These are phyloP conservation scores for Linderniella brevidens DNA, from an alignment of 257 asterid species.

Conservation along the genomic window DNA sequence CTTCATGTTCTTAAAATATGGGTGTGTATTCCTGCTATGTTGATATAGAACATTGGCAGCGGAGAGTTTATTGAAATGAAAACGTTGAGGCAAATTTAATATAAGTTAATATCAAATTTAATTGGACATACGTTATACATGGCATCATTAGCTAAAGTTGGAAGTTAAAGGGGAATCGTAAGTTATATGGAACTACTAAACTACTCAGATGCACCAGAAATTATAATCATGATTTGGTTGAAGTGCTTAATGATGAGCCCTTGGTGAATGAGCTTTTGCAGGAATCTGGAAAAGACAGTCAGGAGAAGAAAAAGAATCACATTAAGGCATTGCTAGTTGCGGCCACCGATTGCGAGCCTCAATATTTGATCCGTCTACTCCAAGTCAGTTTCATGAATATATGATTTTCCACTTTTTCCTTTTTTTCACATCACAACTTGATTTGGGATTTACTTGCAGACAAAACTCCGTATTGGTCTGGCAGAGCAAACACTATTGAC, in stretches of 20 bases:
- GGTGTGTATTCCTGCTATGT: too few relatives aligned
- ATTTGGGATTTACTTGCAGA: conserved; percentile 38
- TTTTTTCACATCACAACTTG: conserved; percentile 15
- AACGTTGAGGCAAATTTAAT: background rate
- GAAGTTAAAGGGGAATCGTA: background rate
- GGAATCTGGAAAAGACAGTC: conserved; percentile 97
- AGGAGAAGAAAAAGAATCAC: conserved; percentile 77
- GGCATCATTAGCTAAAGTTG: too few relatives aligned
- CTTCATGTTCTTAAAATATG: background rate
- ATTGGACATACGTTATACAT: too few relatives aligned
- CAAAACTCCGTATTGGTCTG: conserved; percentile 79
- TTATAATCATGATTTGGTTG: background rate
- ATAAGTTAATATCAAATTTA: too few relatives aligned
- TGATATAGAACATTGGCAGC: too few relatives aligned
- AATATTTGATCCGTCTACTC: conserved; percentile 82
- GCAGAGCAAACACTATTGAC: conserved; percentile 82
- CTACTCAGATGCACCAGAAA: conserved; percentile 1
- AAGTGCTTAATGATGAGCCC: conserved; percentile 7
- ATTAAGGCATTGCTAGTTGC: conserved; percentile 82
- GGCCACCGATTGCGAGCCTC: conserved; percentile 96
- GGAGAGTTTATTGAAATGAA: too few relatives aligned
- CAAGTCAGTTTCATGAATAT: conserved; percentile 32
- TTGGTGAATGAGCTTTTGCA: conserved; percentile 14
- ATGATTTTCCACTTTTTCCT: background rate
- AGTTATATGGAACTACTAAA: too few relatives aligned